Conservation (phyloP, 345 rosid species). For the Brassica carinata region DNA sequence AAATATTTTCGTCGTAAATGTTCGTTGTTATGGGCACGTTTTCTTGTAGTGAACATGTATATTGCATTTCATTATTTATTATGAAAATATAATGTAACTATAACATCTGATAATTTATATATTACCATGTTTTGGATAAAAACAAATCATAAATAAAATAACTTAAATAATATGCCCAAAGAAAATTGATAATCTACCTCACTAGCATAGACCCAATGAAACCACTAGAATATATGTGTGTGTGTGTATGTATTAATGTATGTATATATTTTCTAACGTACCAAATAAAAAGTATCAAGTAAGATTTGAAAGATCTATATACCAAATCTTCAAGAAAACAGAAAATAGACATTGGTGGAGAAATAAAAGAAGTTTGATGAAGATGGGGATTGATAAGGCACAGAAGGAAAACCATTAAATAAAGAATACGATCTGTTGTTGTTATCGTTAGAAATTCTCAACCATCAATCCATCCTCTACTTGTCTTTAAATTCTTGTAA, state of each 20-base stretch:
- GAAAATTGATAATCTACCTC: no score
- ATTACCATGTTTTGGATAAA: not conserved
- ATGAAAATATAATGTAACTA: not conserved
- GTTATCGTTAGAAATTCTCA: slow-evolving; percentile 42
- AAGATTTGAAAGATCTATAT: slow-evolving; percentile 38
- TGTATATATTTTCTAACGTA: slow-evolving; percentile 11
- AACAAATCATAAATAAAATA: no score
- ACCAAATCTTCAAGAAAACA: slow-evolving; percentile 35
- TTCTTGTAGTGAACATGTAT: no score
- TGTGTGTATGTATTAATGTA: no score
- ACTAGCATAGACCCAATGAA: not conserved
- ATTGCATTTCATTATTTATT: no score
- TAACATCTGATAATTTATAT: not conserved
- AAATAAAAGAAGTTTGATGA: slow-evolving; percentile 31
- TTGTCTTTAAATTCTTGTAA: slow-evolving; percentile 40
- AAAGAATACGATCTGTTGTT: slow-evolving; percentile 36
- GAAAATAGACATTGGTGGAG: slow-evolving; percentile 35
- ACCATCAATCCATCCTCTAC: slow-evolving; percentile 32
- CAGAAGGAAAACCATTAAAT: slow-evolving; percentile 43
- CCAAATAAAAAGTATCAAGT: slow-evolving; percentile 19
- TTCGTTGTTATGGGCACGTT: no score
- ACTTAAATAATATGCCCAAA: no score
- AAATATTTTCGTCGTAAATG: no score
- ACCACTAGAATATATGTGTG: not conserved
- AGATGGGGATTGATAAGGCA: slow-evolving; percentile 45